These are phyloP conservation scores for Colletotrichum truncatum DNA, from an alignment of 2,329 filamentous ascomycete species.

Conservation along the genomic window DNA sequence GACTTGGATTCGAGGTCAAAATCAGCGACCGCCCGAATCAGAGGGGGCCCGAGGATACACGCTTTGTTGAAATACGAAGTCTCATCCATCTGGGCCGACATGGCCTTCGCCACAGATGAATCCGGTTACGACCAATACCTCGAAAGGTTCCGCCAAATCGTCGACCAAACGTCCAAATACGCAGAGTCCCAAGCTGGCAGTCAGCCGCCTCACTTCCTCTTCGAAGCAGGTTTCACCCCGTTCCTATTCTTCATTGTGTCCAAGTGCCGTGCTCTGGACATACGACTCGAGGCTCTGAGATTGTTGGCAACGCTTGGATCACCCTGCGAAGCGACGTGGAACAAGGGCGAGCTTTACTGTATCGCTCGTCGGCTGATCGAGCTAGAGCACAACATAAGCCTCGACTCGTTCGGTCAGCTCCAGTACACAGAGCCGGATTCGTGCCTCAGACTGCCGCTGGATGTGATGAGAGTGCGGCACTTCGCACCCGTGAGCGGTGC, in stretches of 20 bases:
- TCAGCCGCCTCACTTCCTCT: background rate
- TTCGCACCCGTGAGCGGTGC: background rate
- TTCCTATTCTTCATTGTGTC: background rate
- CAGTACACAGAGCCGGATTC: background rate
- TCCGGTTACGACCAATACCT: background rate
- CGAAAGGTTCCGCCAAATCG: constrained; percentile 37
- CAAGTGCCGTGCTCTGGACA: constrained; percentile 37
- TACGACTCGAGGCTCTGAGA: constrained; percentile 47
- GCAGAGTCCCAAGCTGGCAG: background rate
- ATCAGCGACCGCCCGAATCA: background rate
- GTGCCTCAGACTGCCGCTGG: background rate
- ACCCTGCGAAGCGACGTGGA: constrained; percentile 31
- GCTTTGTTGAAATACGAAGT: background rate
- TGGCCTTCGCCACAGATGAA: background rate
- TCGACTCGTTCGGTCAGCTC: background rate
- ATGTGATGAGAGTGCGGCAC: background rate
- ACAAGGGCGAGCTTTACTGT: background rate
- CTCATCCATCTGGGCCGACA: background rate
- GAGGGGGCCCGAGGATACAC: background rate
- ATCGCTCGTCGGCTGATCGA: constrained; percentile 17
- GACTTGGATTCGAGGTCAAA: background rate
- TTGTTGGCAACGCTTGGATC: constrained; percentile 31
- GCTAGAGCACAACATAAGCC: constrained; percentile 8
- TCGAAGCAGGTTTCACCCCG: background rate
- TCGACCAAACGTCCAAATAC: constrained; percentile 38